These are phyloP conservation scores for Paspalum vaginatum DNA, from an alignment of 176 grass and related monocot genomes.

Conservation along the genomic window DNA sequence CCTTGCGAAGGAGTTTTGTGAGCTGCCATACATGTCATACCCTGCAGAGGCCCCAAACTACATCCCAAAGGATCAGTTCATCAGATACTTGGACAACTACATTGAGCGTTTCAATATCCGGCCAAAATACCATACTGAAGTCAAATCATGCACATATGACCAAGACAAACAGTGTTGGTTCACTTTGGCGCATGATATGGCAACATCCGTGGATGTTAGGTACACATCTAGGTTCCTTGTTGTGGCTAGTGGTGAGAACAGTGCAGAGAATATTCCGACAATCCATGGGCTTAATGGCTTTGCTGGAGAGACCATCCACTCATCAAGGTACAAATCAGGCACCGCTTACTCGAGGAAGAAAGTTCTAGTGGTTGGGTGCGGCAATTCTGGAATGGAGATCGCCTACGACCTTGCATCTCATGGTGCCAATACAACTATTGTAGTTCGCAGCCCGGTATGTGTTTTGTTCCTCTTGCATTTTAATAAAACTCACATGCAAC, in stretches of 20 bases:
- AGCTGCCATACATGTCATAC: conserved; percentile 31
- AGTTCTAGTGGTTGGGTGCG: background rate
- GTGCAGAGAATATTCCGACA: background rate
- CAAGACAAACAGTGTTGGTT: background rate
- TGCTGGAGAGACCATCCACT: background rate
- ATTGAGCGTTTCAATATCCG: background rate
- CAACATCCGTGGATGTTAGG: no score
- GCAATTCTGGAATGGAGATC: conserved; percentile 10
- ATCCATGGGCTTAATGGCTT: background rate
- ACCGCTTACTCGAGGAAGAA: background rate
- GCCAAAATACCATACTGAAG: background rate
- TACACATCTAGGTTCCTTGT: background rate
- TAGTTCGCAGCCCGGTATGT: conserved; percentile 4
- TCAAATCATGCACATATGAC: background rate
- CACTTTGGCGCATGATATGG: background rate
- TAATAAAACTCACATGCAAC: background rate
- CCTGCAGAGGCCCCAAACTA: background rate
- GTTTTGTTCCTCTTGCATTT: background rate
- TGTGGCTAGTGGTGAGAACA: background rate
- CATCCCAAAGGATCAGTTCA: conserved; percentile 24
- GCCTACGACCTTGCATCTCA: conserved; percentile 3
- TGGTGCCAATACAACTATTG: background rate
- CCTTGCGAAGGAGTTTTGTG: conserved; percentile 47
- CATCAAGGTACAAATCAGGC: background rate
- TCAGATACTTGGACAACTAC: conserved; percentile 37